Evolutionary conservation across 371 early-diverging fungal genomes (phyloP), one percentile per base, ranked within the genome.

Genomic region (Syncephalis fuscata): DNA sequence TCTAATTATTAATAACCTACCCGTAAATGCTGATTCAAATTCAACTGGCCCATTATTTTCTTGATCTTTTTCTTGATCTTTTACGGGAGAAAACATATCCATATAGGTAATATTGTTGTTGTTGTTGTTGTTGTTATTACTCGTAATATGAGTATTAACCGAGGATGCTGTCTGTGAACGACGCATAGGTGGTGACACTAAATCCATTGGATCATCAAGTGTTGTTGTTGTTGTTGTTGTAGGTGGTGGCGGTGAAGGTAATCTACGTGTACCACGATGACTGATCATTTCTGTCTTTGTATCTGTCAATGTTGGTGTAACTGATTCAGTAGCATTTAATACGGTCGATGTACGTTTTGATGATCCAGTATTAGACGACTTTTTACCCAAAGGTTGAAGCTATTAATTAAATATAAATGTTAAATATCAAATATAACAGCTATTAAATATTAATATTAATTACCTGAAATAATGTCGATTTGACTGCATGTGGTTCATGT

Each of bases 41-140:
- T 45, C 22, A 11, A 17, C 48, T 48, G 39, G 37, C 8, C 14
- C 39, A 26, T 51, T 17, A 36, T 26, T 48, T 23, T 1, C 16
- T 20, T 19, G 38, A 40, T 39, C 44, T 25, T 25, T n/a, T 42
- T 15, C 39, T 52, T 27, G 46, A 44, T 51, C 48, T 39, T 51
- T 55, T 2, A 70, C 54, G 1, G 70, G 58, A n/a, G 71, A 66
- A 54, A 74, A 74, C 52, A 72, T 55, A 24, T 66, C 71, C 57
- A 72, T 60, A 25, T 55, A 62, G 27, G 48, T 59, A 19, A 52
- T 55, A 32, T 49, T 15, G 51, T 53, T 16, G 59, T 53, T 14
- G 51, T 46, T 15, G 59, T 48, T 5, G 32, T 51, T 47, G 14
- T 61, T 57, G 22, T 58, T 55, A n/a, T 52, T 50, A 1, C 27